Base-by-base conservation (phyloP, 805 yeast genomes). In the Ogataea glucozyma region DNA sequence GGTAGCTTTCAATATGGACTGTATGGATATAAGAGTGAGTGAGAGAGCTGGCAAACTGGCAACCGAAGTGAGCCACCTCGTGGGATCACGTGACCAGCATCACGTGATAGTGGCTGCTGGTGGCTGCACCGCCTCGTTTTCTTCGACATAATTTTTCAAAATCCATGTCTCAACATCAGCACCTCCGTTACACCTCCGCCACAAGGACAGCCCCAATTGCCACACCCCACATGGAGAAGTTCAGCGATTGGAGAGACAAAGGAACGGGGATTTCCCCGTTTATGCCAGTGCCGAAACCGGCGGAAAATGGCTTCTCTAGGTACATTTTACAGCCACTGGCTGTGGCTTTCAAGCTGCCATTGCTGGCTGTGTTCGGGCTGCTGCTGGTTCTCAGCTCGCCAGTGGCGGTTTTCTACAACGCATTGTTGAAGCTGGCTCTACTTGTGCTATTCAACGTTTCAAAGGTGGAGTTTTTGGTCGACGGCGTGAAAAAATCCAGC, bases 231-330 rank as follows among this genome's bases (percentile, higher is more conserved):
- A 85, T 89, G 96, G 95, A 86, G 66, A 83, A 85, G 65, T 89
- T 79, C 66, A 81, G 93, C 19, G 75, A 76, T 47, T 88, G 86
- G 83, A 75, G 96, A 63, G 97, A 88, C 59, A 85, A 81, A 48
- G 93, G 91, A 4, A 89, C 97, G 1, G 97, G 97, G n/a, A 85
- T 89, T 26, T 83, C 95, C 0, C 97, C 97, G 3, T 88, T 88
- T 52, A 69, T 85, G 66, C 95, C 95, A 1, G 51, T 60, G 0
- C 52, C 66, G n/a, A 46, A 60, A 31, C 58, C 72, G 6, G 40
- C 41, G 9, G 26, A 39, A 6, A 41, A 27, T 12, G 22, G 27
- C 6, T 4, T 48, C 2, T 20, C 38, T 13, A 47, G 22, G 13
- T 50, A 39, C 36, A 21, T 46, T 2, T 12, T 44, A 6, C 49